Conservation (phyloP, 2,329 filamentous ascomycete genomes). For the Bertia moriformis region DNA sequence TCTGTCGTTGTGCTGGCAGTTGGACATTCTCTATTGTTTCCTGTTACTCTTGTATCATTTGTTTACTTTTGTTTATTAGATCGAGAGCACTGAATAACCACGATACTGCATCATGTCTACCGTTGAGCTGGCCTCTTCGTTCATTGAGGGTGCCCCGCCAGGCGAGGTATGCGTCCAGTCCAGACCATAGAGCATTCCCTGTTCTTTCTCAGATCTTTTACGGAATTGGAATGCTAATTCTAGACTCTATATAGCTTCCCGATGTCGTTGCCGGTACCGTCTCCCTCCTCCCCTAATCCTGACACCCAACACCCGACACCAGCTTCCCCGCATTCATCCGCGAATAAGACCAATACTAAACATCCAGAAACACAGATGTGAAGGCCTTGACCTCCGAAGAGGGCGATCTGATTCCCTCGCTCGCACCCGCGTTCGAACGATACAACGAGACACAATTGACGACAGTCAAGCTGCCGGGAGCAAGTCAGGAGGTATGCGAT, state of each 20-base stretch:
- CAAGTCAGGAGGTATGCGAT: constrained; percentile 34
- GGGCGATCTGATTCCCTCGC: constrained; percentile 31
- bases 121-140: constrained; percentile 35
- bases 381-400: constrained; percentile 43
- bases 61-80: background rate
- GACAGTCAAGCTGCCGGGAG: constrained; percentile 47
- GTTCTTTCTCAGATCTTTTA: too few species aligned
- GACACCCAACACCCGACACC: background rate
- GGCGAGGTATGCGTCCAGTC: constrained; percentile 39
- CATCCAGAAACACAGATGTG: constrained; percentile 30
- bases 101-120: constrained; percentile 1
- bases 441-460: constrained; percentile 57
- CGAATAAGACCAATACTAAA: background rate
- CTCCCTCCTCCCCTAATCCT: background rate
- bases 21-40: background rate
- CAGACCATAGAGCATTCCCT: background rate
- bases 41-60: background rate
- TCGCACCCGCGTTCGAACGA: constrained; percentile 45
- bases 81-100: too few species aligned
- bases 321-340: constrained; percentile 1
- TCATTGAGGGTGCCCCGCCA: constrained; percentile 52
- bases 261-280: constrained; percentile 7
- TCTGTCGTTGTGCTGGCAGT: too few species aligned
- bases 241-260: constrained; percentile 8
- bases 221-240: background rate